A percentile compares a stretch with the other conserved stretches of the same genome.
Conservation (phyloP, 805 yeast species). For the Wickerhamomyces queroliae region DNA sequence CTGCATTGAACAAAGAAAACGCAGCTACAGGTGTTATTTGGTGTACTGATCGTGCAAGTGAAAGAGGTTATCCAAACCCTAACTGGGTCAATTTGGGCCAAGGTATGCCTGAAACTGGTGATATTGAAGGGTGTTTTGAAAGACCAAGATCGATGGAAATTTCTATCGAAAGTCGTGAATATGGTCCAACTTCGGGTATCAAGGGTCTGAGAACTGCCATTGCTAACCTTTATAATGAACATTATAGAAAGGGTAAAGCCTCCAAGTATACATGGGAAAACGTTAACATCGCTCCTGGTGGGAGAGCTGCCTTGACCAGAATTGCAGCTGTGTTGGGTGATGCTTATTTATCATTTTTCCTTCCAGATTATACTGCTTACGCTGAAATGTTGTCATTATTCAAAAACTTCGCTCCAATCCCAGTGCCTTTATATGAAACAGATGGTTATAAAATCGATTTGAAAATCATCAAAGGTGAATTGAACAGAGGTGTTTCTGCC, state of each 20-base stretch:
- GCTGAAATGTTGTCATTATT: slow-evolving; percentile 60
- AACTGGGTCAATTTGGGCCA: slow-evolving; percentile 58
- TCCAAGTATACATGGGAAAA: slow-evolving; percentile 56
- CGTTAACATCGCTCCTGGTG: slow-evolving; percentile 61
- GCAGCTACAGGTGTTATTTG: slow-evolving; percentile 60
- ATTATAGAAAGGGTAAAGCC: slow-evolving; percentile 40
- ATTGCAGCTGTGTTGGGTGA: slow-evolving; percentile 56
- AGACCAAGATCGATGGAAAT: slow-evolving; percentile 44
- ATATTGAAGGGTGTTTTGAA: slow-evolving; percentile 50
- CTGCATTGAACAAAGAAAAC: slow-evolving; percentile 53
- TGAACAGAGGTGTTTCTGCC: slow-evolving; percentile 53
- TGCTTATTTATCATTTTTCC: slow-evolving; percentile 52
- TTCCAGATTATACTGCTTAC: slow-evolving; percentile 61
- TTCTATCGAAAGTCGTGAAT: slow-evolving; percentile 44
- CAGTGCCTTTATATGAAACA: slow-evolving; percentile 52
- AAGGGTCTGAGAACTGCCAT: slow-evolving; percentile 50
- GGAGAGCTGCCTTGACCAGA: slow-evolving; percentile 56
- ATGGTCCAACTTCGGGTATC: slow-evolving; percentile 56
- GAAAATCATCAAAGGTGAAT: slow-evolving; percentile 44
- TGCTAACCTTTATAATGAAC: slow-evolving; percentile 49
- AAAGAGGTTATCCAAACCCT: slow-evolving; percentile 41
- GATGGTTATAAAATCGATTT: slow-evolving; percentile 53
- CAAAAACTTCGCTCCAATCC: slow-evolving; percentile 58
- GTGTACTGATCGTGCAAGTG: slow-evolving; percentile 57
- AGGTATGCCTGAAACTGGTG: slow-evolving; percentile 63